Percentiles rank a stretch among this genome's conserved stretches.
Evolutionary conservation across 352 stramenopile species (phyloP).

Genomic region (Globisporangium abappressorium): DNA sequence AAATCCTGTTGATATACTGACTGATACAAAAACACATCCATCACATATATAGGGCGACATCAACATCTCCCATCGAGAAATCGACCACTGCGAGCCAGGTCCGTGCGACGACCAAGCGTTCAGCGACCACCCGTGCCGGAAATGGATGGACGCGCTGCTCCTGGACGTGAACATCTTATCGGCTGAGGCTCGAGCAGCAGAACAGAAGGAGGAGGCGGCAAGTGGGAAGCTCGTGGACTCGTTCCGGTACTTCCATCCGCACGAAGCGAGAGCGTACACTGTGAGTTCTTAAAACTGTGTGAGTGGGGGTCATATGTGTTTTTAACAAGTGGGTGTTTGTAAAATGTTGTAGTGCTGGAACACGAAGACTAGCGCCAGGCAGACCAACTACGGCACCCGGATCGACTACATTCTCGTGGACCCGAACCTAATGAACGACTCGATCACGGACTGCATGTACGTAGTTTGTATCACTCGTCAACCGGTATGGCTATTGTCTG

Average conservation of each 20-base stretch:
- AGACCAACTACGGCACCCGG: slow-evolving; percentile 90
- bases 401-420: slow-evolving; percentile 91
- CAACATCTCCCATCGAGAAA: slow-evolving; percentile 75
- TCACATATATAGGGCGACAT: slow-evolving; percentile 60
- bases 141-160: slow-evolving; percentile 49
- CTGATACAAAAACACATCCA: too few species aligned
- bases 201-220: background rate
- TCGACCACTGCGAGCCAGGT: slow-evolving; percentile 73
- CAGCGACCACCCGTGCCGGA: slow-evolving; percentile 58
- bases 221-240: slow-evolving; percentile 58
- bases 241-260: slow-evolving; percentile 80
- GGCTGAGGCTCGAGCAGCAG: background rate
- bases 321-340: too few species aligned
- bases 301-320: background rate
- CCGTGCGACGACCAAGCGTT: slow-evolving; percentile 35
- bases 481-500: background rate
- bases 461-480: background rate
- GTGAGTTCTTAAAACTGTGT: slow-evolving; percentile 28
- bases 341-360: slow-evolving; percentile 71
- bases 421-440: slow-evolving; percentile 38
- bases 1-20: background rate
- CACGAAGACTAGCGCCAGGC: slow-evolving; percentile 72
- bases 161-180: slow-evolving; percentile 11
- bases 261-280: slow-evolving; percentile 74
- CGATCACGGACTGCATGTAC: slow-evolving; percentile 56